These are phyloP conservation scores for Fusarium camptoceras DNA, from an alignment of 2,329 filamentous ascomycete genomes.

Conservation along the genomic window DNA sequence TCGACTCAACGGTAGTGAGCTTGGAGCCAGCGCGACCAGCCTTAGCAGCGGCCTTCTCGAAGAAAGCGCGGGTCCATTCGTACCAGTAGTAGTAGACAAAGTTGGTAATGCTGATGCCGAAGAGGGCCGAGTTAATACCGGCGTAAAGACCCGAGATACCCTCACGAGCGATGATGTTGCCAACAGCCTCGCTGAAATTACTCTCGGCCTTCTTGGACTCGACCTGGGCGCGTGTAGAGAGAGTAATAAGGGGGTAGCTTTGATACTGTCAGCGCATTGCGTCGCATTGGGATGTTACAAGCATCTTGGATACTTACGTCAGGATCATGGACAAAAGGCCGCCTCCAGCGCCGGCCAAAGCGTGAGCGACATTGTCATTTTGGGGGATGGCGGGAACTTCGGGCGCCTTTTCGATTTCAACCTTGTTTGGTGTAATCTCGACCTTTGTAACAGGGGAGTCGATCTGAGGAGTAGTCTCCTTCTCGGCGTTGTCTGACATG, in stretches of 20 bases:
- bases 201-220: slow-evolving; percentile 94
- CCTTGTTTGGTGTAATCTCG: slow-evolving; percentile 32
- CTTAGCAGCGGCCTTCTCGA: slow-evolving; percentile 80
- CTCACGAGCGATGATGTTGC: slow-evolving; percentile 90
- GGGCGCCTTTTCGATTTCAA: slow-evolving; percentile 60
- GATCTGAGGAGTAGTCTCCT: slow-evolving; percentile 39
- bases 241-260: slow-evolving; percentile 95
- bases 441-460: slow-evolving; percentile 35
- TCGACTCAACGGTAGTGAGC: slow-evolving; percentile 91
- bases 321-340: slow-evolving; percentile 95
- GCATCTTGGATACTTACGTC: slow-evolving; percentile 69
- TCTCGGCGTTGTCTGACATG: slow-evolving; percentile 41
- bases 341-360: slow-evolving; percentile 90
- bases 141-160: slow-evolving; percentile 90
- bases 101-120: slow-evolving; percentile 98
- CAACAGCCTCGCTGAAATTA: slow-evolving; percentile 83
- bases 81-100: slow-evolving; percentile 99
- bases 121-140: slow-evolving; percentile 91
- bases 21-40: slow-evolving; percentile 80
- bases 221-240: slow-evolving; percentile 97
- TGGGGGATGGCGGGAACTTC: slow-evolving; percentile 70
- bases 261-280: slow-evolving; percentile 26
- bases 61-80: slow-evolving; percentile 92
- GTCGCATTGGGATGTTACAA: slow-evolving; percentile 20
- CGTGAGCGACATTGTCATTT: slow-evolving; percentile 97